Conservation (phyloP, 495 filamentous ascomycete species). For the Collariella sp. region DNA sequence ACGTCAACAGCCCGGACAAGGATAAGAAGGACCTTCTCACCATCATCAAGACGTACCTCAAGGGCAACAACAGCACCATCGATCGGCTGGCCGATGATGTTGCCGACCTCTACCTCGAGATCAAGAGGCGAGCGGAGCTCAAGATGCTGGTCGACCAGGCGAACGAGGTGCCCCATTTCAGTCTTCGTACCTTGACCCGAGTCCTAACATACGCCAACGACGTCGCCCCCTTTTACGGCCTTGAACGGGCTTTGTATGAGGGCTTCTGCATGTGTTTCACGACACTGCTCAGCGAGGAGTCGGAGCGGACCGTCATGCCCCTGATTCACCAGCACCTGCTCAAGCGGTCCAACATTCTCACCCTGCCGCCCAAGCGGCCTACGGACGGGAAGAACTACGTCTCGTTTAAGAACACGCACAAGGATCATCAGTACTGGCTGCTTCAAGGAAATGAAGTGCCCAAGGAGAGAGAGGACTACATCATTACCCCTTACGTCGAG, state of each 20-base stretch:
- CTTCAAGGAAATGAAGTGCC: constrained; percentile 56
- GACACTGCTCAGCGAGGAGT: constrained; percentile 71
- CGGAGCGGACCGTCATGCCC: constrained; percentile 66
- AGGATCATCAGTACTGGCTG: constrained; percentile 81
- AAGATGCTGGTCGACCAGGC: constrained; percentile 88
- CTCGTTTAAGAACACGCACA: constrained; percentile 54
- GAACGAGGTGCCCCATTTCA: constrained; percentile 90
- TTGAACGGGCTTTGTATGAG: constrained; percentile 81
- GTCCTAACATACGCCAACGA: constrained; percentile 78
- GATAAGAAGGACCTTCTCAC: constrained; percentile 73
- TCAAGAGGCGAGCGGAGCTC: constrained; percentile 68
- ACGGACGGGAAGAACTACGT: constrained; percentile 69
- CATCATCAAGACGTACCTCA: constrained; percentile 80
- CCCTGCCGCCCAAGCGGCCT: constrained; percentile 65
- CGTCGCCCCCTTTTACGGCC: constrained; percentile 75
- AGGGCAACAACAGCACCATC: constrained; percentile 54
- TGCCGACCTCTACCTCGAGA: constrained; percentile 75
- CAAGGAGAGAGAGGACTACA: constrained; percentile 78
- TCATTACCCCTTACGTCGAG: constrained; percentile 91
- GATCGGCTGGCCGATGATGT: constrained; percentile 63
- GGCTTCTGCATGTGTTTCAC: constrained; percentile 98
- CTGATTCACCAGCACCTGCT: constrained; percentile 71
- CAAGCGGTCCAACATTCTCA: constrained; percentile 58
- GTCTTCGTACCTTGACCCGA: constrained; percentile 87
- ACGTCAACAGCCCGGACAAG: constrained; percentile 78